Percentiles rank a stretch among this genome's conserved stretches.
Conservation (phyloP, 129 eudicot species). For the Ambrosia artemisiifolia region DNA sequence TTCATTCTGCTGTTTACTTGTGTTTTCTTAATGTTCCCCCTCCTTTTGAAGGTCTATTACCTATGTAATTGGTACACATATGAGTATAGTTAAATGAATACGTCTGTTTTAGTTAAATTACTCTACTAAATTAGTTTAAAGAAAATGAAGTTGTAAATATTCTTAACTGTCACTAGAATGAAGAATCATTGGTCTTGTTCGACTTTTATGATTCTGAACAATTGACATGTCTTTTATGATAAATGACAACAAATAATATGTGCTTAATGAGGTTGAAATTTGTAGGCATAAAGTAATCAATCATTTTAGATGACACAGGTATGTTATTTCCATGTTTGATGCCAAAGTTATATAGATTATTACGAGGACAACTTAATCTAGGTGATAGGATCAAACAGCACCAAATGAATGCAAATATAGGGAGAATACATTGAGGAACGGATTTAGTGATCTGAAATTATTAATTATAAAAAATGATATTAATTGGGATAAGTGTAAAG, state of each 20-base stretch:
- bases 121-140: neutral
- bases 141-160: neutral
- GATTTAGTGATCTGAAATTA: neutral
- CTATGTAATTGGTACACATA: constrained; percentile 10
- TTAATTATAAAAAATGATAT: neutral
- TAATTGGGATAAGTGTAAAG: neutral
- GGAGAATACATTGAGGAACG: neutral
- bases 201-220: neutral
- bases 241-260: neutral
- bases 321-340: neutral
- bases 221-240: neutral
- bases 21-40: neutral
- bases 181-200: neutral
- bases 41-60: neutral
- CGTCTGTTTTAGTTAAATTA: neutral
- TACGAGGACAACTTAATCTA: neutral
- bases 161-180: neutral
- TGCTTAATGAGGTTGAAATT: neutral
- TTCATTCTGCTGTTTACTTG: neutral
- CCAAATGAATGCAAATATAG: neutral
- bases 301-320: neutral
- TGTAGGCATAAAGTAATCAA: neutral
- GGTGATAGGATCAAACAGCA: neutral
- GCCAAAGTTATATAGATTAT: neutral
- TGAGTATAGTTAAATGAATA: neutral